phyloP scores from a whole-genome alignment of 73 alveolate genomes.

The Effrenium voratum region DNA sequence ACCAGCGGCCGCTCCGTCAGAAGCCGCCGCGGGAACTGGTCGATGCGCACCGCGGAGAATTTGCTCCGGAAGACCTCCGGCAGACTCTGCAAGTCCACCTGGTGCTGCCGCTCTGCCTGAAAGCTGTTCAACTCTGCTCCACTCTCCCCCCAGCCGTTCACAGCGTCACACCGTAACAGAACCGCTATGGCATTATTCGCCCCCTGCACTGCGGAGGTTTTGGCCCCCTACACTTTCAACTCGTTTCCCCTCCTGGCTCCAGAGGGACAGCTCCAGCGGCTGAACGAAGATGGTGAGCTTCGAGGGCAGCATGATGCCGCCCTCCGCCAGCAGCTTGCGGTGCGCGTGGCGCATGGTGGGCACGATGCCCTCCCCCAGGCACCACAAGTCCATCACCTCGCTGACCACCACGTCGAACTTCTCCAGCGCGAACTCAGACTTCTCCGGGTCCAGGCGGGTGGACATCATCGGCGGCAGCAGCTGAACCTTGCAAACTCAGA shows the following conservation, averaged over 20 bases:
- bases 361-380: constrained; percentile 72
- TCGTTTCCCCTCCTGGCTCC: not conserved
- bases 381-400: constrained; percentile 55
- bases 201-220: no score
- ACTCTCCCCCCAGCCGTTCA: no score
- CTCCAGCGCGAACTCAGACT: not conserved
- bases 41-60: constrained; percentile 77
- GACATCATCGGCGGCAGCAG: constrained; percentile 91
- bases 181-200: no score
- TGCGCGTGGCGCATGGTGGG: constrained; percentile 94
- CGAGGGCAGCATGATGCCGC: constrained; percentile 47
- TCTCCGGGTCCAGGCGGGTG: constrained; percentile 46
- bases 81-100: constrained; percentile 1
- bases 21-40: constrained; percentile 45
- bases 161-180: no score
- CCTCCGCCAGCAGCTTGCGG: constrained; percentile 45
- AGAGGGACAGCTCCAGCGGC: constrained; percentile 75
- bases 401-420: constrained; percentile 29
- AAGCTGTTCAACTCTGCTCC: no score
- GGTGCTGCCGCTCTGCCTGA: constrained; percentile 13
- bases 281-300: constrained; percentile 49
- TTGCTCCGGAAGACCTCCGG: constrained; percentile 17
- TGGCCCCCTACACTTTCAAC: not conserved
- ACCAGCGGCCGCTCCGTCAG: constrained; percentile 35
- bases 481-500: no score